These are phyloP conservation scores for Achaetomium macrosporum DNA, from an alignment of 2,329 filamentous ascomycete species.

Conservation along the genomic window DNA sequence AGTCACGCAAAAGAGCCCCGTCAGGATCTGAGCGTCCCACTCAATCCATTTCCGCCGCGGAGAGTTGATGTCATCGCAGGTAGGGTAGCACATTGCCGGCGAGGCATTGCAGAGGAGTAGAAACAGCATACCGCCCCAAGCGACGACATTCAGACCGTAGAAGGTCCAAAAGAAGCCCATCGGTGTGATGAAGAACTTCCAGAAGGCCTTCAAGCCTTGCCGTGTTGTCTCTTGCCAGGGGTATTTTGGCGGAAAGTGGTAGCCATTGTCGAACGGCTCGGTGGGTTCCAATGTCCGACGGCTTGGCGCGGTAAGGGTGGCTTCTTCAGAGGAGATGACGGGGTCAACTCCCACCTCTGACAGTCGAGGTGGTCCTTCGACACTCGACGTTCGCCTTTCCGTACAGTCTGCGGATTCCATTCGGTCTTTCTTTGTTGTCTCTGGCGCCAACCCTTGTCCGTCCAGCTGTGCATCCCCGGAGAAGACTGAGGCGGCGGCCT, in stretches of 20 bases:
- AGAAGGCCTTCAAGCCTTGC: constrained; percentile 56
- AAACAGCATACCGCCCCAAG: constrained; percentile 90
- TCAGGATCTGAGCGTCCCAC: constrained; percentile 75
- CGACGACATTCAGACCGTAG: constrained; percentile 77
- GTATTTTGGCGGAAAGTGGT: constrained; percentile 59
- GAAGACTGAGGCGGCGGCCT: constrained; percentile 38
- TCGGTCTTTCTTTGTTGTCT: neutral
- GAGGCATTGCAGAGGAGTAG: constrained; percentile 70
- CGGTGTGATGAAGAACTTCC: constrained; percentile 68
- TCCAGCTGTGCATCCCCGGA: constrained; percentile 12
- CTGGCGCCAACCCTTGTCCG: neutral
- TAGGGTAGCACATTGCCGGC: constrained; percentile 65
- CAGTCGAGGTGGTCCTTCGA: constrained; percentile 9
- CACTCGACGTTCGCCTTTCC: neutral
- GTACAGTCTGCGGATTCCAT: neutral
- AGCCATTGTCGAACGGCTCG: constrained; percentile 54
- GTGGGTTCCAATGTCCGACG: constrained; percentile 25
- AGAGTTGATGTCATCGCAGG: constrained; percentile 67
- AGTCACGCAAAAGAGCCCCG: constrained; percentile 79
- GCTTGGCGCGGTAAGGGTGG: constrained; percentile 22
- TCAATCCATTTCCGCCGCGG: constrained; percentile 81
- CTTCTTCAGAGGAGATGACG: constrained; percentile 21
- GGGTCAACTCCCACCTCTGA: neutral
- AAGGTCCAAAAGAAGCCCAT: constrained; percentile 71
- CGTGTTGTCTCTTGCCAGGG: constrained; percentile 53